Evolutionary conservation across 2,329 filamentous ascomycete species (phyloP).

Genomic region (Sclerotinia glacialis): DNA sequence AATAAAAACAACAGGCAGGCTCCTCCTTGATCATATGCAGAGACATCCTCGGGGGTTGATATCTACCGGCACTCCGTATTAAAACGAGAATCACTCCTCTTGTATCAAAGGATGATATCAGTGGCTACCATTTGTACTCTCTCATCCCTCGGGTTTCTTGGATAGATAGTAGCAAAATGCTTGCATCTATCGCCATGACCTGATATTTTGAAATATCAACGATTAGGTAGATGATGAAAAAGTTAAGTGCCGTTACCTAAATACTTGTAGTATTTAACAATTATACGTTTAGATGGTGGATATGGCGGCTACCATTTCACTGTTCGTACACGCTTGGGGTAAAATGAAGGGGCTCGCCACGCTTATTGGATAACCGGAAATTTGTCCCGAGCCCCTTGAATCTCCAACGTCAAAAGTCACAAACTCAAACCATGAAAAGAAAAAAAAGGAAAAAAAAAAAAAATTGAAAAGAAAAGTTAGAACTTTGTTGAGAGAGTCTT

Average conservation of each 20-base stretch:
- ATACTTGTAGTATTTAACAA: background rate
- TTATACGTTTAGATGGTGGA: background rate
- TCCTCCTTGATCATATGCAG: no score
- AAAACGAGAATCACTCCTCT: background rate
- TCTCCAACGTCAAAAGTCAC: background rate
- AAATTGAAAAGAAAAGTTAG: background rate
- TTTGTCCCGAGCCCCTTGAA: background rate
- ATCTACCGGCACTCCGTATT: background rate
- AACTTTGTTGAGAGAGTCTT: background rate
- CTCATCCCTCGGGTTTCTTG: no score
- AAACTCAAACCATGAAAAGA: background rate
- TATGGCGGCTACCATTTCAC: background rate
- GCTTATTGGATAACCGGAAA: background rate
- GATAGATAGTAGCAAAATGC: no score
- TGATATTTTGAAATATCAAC: no score
- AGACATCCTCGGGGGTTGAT: no score
- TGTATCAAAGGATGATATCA: background rate
- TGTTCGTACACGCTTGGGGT: background rate
- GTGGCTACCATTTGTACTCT: background rate
- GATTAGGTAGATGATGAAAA: no score
- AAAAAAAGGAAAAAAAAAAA: no score
- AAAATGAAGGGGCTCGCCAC: conserved; percentile 1
- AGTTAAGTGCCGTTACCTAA: background rate
- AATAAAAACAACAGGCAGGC: background rate
- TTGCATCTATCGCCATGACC: no score